A percentile compares a stretch with the other conserved stretches of the same genome.
Evolutionary conservation across 2,329 filamentous ascomycete genomes (phyloP).

Genomic region (Samsoniella hepiali): DNA sequence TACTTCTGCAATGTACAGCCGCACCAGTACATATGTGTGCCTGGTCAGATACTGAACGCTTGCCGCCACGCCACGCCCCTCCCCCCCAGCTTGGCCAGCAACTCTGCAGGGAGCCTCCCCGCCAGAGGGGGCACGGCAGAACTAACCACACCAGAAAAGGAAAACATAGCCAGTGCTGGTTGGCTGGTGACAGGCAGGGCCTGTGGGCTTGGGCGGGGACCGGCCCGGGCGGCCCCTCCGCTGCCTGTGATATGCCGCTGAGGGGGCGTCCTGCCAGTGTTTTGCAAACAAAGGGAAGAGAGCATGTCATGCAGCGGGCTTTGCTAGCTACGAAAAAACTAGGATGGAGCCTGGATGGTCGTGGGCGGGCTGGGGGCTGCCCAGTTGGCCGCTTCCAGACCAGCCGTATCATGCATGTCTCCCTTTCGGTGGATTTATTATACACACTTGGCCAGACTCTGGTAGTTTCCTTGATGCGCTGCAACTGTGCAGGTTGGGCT

Average conservation of each 20-base stretch:
- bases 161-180: not conserved
- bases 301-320: not conserved
- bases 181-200: not conserved
- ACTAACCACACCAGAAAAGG: not conserved
- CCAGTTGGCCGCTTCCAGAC: not conserved
- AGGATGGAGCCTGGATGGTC: slow-evolving; percentile 1
- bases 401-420: not conserved
- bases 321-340: not conserved
- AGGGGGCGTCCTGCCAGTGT: not conserved
- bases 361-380: not conserved
- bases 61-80: not conserved
- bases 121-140: not conserved
- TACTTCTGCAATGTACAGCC: not conserved
- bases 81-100: not conserved
- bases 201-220: not conserved
- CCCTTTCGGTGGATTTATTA: not conserved
- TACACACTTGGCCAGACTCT: not conserved
- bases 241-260: not conserved
- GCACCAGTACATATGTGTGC: not conserved
- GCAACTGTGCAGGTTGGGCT: not conserved
- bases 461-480: not conserved
- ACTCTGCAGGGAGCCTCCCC: too few relatives aligned
- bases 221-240: not conserved
- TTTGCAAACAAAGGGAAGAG: not conserved
- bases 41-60: not conserved